A percentile compares a stretch with the other conserved stretches of the same genome.
Evolutionary conservation across 495 filamentous ascomycete species (phyloP).

Genomic region (Lophium mytilinum): DNA sequence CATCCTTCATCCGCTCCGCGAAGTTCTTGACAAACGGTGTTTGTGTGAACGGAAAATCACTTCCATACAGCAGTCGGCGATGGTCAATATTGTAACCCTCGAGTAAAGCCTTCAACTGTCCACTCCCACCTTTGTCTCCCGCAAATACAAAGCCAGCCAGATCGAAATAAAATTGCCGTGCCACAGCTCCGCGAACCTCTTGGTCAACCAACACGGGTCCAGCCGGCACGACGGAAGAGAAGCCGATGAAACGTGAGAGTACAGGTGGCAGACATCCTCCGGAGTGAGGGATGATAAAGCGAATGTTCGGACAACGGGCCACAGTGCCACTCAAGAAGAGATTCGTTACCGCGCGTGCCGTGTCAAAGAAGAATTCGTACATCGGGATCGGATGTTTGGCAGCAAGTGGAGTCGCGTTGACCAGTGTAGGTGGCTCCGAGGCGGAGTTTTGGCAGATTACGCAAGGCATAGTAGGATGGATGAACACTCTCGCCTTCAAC

Average conservation of each 20-base stretch:
- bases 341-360: slow-evolving; percentile 41
- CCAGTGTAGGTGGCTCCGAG: background rate
- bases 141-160: slow-evolving; percentile 42
- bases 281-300: slow-evolving; percentile 42
- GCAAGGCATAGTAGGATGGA: slow-evolving; percentile 45
- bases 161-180: slow-evolving; percentile 36
- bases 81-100: slow-evolving; percentile 14
- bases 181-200: slow-evolving; percentile 23
- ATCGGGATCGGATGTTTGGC: slow-evolving; percentile 40
- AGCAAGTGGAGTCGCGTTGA: slow-evolving; percentile 19
- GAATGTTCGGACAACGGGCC: slow-evolving; percentile 37
- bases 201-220: slow-evolving; percentile 11
- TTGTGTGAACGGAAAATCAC: slow-evolving; percentile 36
- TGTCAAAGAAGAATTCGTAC: slow-evolving; percentile 52
- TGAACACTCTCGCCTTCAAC: slow-evolving; percentile 36
- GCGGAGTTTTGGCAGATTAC: slow-evolving; percentile 1
- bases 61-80: slow-evolving; percentile 45
- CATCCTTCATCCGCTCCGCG: slow-evolving; percentile 26
- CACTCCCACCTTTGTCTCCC: slow-evolving; percentile 17
- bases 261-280: slow-evolving; percentile 43
- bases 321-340: slow-evolving; percentile 44
- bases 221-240: slow-evolving; percentile 26
- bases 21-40: slow-evolving; percentile 11
- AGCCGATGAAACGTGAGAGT: slow-evolving; percentile 36
- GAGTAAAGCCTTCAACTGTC: slow-evolving; percentile 19